Evolutionary conservation across 352 stramenopile species (phyloP).

Genomic region (Globisporangium takayamanum): DNA sequence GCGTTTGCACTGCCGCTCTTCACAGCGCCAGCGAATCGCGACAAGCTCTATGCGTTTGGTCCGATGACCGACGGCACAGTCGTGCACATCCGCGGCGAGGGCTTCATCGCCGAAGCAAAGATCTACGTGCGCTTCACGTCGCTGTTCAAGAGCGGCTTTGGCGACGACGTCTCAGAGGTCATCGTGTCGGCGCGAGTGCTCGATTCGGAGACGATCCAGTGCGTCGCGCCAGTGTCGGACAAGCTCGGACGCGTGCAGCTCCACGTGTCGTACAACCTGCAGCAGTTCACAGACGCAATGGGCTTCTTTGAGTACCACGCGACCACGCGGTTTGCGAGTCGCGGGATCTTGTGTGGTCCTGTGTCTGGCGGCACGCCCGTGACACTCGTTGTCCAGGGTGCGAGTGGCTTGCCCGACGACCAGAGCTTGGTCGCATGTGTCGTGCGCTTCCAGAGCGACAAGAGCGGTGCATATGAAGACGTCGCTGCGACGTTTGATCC

Average conservation of each 20-base stretch:
- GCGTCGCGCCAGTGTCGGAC: constrained; percentile 27
- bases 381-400: constrained; percentile 31
- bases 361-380: constrained; percentile 52
- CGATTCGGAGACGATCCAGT: constrained; percentile 46
- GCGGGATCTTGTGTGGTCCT: constrained; percentile 43
- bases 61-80: constrained; percentile 36
- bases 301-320: constrained; percentile 70
- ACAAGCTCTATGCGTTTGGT: constrained; percentile 47
- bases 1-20: constrained; percentile 56
- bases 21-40: constrained; percentile 29
- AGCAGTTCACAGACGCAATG: constrained; percentile 60
- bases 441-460: constrained; percentile 47
- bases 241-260: constrained; percentile 33
- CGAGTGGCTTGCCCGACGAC: constrained; percentile 35
- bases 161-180: constrained; percentile 24
- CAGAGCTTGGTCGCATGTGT: constrained; percentile 28
- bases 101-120: constrained; percentile 50
- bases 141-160: constrained; percentile 26
- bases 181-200: constrained; percentile 46
- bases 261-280: constrained; percentile 65
- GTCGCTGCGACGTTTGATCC: constrained; percentile 38
- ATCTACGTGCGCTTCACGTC: constrained; percentile 67
- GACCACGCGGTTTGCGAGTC: constrained; percentile 30
- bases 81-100: constrained; percentile 45
- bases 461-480: constrained; percentile 12